Conservation (phyloP, 2,329 filamentous ascomycete genomes). For the Basipetospora chlamydospora region DNA sequence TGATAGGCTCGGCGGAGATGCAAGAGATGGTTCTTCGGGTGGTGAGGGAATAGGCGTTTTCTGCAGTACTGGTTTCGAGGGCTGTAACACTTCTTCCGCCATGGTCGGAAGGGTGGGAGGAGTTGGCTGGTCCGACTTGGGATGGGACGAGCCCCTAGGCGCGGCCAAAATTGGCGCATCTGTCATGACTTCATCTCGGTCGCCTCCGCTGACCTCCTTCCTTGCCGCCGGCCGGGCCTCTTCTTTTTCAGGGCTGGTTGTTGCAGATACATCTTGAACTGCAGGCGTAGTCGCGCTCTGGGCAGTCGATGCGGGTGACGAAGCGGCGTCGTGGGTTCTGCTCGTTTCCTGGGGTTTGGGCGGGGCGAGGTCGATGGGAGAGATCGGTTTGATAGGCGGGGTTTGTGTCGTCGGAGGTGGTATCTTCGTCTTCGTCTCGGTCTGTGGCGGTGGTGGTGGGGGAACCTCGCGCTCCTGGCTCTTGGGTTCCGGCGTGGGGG, state of each 20-base stretch:
- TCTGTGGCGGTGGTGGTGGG: too few relatives aligned
- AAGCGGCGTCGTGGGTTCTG: conserved; percentile 29
- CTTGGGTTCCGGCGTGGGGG: not conserved
- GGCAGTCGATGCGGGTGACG: conserved; percentile 51
- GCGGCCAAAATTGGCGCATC: conserved; percentile 4
- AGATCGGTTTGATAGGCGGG: too few relatives aligned
- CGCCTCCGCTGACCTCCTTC: conserved; percentile 1
- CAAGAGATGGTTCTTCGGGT: not conserved
- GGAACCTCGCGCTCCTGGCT: not conserved
- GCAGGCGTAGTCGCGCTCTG: conserved; percentile 61
- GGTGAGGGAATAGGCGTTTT: not conserved
- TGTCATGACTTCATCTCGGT: conserved; percentile 2
- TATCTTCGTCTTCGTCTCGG: too few relatives aligned
- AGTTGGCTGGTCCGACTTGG: too few relatives aligned
- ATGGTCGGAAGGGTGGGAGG: too few relatives aligned
- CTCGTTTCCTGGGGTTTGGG: conserved; percentile 1
- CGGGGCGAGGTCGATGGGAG: not conserved
- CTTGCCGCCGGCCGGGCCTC: conserved; percentile 25
- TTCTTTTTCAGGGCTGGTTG: conserved; percentile 55
- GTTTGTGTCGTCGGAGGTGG: too few relatives aligned
- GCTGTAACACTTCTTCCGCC: too few relatives aligned
- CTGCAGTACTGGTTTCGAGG: not conserved
- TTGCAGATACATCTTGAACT: conserved; percentile 52
- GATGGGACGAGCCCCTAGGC: not conserved
- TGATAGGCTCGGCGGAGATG: not conserved